Percentiles rank a stretch among this genome's conserved stretches.
Conservation (phyloP, 2,329 filamentous ascomycete genomes). For the Cercospora citrullina region DNA sequence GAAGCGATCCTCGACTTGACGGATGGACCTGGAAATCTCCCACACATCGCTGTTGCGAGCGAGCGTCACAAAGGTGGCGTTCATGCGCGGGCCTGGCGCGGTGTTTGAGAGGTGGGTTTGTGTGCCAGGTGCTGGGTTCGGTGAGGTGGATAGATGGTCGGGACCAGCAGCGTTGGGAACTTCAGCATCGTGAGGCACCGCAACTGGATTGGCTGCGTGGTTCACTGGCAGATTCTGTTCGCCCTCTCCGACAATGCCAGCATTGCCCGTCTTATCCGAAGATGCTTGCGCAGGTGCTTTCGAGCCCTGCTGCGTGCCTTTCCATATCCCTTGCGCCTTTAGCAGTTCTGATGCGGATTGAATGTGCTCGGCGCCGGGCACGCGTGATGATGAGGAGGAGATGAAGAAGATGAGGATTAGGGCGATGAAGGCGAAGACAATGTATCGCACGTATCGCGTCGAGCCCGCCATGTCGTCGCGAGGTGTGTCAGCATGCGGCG, state of each 20-base stretch:
- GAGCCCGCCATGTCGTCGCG: conserved; percentile 61
- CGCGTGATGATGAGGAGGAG: conserved; percentile 58
- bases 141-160: conserved; percentile 30
- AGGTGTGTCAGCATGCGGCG: conserved; percentile 12
- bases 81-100: conserved; percentile 73
- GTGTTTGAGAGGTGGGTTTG: conserved; percentile 41
- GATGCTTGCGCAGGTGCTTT: conserved; percentile 16
- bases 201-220: conserved; percentile 16
- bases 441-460: conserved; percentile 68
- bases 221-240: conserved; percentile 19
- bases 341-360: conserved; percentile 40
- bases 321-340: conserved; percentile 38
- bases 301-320: conserved; percentile 21
- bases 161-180: neutral
- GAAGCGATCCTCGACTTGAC: conserved; percentile 96
- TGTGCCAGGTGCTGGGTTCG: conserved; percentile 33
- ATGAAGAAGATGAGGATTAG: conserved; percentile 80
- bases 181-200: conserved; percentile 20
- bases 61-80: conserved; percentile 95
- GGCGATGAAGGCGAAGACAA: conserved; percentile 82
- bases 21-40: conserved; percentile 95
- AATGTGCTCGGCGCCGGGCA: conserved; percentile 38
- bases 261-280: conserved; percentile 14
- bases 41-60: conserved; percentile 91
- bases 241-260: conserved; percentile 13